Base-by-base conservation (phyloP, 2,329 filamentous ascomycete species). In the Dissoconium aciculare region DNA sequence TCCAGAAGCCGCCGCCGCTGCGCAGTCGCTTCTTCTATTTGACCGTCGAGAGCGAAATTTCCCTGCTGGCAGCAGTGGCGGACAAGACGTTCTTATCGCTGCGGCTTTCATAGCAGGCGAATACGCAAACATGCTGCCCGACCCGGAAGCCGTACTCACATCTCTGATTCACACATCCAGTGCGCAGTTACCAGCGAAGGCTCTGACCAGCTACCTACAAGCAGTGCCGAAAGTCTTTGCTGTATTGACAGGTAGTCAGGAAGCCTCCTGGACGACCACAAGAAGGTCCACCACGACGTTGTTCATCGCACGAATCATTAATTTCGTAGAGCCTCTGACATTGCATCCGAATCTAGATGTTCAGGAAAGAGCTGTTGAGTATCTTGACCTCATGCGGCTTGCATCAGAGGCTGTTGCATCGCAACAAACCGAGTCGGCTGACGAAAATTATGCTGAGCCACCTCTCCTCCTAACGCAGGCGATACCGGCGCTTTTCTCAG, bases 311-410 rank as follows among this genome's bases (percentile, higher is more conserved):
- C 73, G 84, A 2, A 73, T 94, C 5, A 70, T 92, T 12, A 72
- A 89, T 51, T 78, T 81, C 28, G 61, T 93, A 13, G 85, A 95
- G 46, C 71, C 75, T 1, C 57, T 95, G 11, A 73, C 75, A 1
- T 65, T 76, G 24, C 83, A 95, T 52, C 85, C 87, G 0, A 82
- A 75, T 45, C 65, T 98, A 1, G 89, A 98, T 51, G 84, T 98
- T 3, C 89, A 98, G 56, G 89, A 95, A 54, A 73, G 89, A 34
- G 78, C 85, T 3, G 85, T 94, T 2, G 85, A 94, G 50, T 91
- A 93, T 45, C 68, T 84, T 0, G 89, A 98, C 51, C 65, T 95
- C 9, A 71, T 95, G 47, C 83, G 83, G 35, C 64, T 98, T 26
- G 83, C 82, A 2, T 74, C 75, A 1, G 89, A 98, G 58, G 84